Percentiles rank a stretch among this genome's conserved stretches.
These are phyloP conservation scores for Solanum chiquidenum DNA, from an alignment of 257 asterid genomes.

Conservation along the genomic window DNA sequence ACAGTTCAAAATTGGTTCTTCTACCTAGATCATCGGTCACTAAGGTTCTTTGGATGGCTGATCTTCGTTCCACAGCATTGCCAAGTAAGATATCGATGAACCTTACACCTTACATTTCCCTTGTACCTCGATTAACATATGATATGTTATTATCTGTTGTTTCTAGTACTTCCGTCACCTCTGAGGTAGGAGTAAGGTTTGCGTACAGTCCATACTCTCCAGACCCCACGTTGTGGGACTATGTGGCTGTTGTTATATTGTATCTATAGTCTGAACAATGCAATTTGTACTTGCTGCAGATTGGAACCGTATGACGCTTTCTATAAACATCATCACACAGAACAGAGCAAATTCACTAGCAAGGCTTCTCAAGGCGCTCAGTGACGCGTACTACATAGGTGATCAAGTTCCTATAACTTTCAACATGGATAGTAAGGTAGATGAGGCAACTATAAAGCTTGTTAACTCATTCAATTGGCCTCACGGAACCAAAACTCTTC, in stretches of 20 bases:
- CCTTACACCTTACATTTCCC: not conserved
- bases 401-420: slow-evolving; percentile 68
- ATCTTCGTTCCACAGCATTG: slow-evolving; percentile 72
- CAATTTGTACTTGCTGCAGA: slow-evolving; percentile 36
- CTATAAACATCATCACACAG: slow-evolving; percentile 78
- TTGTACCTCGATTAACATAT: not conserved
- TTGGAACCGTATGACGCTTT: slow-evolving; percentile 75
- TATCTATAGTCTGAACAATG: not conserved
- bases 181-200: not conserved
- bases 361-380: slow-evolving; percentile 72
- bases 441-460: slow-evolving; percentile 54
- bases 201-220: accelerated
- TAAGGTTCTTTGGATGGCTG: slow-evolving; percentile 87
- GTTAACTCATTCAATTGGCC: slow-evolving; percentile 75
- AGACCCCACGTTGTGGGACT: not conserved
- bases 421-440: slow-evolving; percentile 92
- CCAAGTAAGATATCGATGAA: slow-evolving; percentile 43
- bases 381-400: slow-evolving; percentile 63
- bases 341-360: slow-evolving; percentile 54
- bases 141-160: not conserved
- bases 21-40: slow-evolving; percentile 54
- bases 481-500: slow-evolving; percentile 64
- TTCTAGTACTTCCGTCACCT: not conserved
- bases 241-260: not conserved
- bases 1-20: slow-evolving; percentile 42